phyloP scores from a whole-genome alignment of 2,329 filamentous ascomycete genomes.

The Fusarium incarnatum region DNA sequence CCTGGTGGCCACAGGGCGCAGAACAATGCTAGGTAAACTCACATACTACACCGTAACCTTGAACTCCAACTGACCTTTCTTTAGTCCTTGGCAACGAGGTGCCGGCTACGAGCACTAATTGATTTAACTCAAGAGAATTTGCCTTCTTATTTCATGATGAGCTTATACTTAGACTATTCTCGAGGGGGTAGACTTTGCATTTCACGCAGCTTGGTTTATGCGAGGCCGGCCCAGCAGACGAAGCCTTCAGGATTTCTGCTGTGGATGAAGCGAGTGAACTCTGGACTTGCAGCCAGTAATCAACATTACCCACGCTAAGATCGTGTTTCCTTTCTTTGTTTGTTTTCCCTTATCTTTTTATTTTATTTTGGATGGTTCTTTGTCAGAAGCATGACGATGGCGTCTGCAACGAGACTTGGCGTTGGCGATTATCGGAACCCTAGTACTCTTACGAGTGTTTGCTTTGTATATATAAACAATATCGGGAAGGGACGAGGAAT shows the following conservation, averaged over 20 bases:
- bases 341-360: neutral
- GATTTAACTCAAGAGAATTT: constrained; percentile 29
- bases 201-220: constrained; percentile 23
- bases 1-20: constrained; percentile 52
- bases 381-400: constrained; percentile 47
- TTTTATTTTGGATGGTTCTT: constrained; percentile 37
- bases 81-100: constrained; percentile 60
- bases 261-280: constrained; percentile 14
- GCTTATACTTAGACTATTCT: constrained; percentile 28
- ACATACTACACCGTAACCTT: neutral
- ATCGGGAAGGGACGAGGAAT: constrained; percentile 39
- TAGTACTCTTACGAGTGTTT: constrained; percentile 46
- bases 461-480: constrained; percentile 49
- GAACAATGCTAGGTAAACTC: constrained; percentile 55
- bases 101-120: constrained; percentile 57
- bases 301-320: constrained; percentile 23
- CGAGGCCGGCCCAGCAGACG: constrained; percentile 10
- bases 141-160: constrained; percentile 34
- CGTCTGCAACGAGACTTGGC: constrained; percentile 47
- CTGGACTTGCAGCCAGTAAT: constrained; percentile 12
- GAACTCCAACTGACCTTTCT: constrained; percentile 30
- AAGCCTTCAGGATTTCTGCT: constrained; percentile 14
- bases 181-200: constrained; percentile 27
- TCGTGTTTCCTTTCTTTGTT: constrained; percentile 27
- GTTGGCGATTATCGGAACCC: constrained; percentile 47